These are phyloP conservation scores for Poterioochromonas sp. DNA, from an alignment of 352 stramenopile species.

Conservation along the genomic window DNA sequence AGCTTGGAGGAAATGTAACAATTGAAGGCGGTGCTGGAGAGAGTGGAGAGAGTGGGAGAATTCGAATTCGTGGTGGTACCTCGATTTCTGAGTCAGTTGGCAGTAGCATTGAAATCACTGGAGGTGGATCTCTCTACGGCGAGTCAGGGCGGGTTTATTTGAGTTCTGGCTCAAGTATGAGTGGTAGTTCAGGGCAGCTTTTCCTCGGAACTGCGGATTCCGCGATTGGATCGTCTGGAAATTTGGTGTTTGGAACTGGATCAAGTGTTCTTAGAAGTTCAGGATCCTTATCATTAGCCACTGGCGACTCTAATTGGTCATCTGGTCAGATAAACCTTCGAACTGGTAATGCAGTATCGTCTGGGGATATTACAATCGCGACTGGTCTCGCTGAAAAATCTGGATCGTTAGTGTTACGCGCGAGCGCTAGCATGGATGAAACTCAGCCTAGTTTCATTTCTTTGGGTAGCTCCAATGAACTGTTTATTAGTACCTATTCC, in stretches of 20 bases:
- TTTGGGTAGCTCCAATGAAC: too few species aligned
- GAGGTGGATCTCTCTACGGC: too few species aligned
- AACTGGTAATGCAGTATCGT: too few species aligned
- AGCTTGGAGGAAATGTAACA: not conserved
- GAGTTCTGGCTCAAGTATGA: not conserved
- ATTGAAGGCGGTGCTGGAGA: not conserved
- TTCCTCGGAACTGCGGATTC: not conserved
- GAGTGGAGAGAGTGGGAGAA: not conserved
- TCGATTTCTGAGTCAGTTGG: too few species aligned
- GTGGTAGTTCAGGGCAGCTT: not conserved
- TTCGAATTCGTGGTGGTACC: not conserved
- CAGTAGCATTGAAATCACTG: too few species aligned
- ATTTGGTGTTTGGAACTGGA: not conserved
- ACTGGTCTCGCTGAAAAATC: too few species aligned
- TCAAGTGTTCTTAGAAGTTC: not conserved
- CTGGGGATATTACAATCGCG: too few species aligned
- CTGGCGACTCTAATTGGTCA: constrained; percentile 6
- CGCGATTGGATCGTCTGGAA: not conserved
- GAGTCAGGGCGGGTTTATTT: not conserved
- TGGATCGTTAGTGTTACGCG: too few species aligned
- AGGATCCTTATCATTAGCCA: not conserved
- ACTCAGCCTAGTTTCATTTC: too few species aligned
- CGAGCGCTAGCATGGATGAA: too few species aligned
- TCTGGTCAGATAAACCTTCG: too few species aligned
- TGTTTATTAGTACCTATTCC: too few species aligned